phyloP scores from a whole-genome alignment of 495 filamentous ascomycete genomes.

The Penicillium argentinense region DNA sequence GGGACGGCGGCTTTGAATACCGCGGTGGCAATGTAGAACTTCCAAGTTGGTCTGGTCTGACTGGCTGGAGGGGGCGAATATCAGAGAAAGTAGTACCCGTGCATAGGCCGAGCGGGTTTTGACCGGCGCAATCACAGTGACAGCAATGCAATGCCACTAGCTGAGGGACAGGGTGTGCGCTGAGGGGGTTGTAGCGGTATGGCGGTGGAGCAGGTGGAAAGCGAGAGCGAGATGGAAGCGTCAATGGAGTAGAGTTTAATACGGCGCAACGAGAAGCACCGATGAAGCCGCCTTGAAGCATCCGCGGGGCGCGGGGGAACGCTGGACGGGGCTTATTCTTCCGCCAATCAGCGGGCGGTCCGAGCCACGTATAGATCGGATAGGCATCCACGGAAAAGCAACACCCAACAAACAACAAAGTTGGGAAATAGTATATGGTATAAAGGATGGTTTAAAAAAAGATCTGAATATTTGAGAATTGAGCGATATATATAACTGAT shows the following conservation, averaged over 20 bases:
- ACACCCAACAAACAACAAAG: too few species aligned
- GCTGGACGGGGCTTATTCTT: slow-evolving; percentile 31
- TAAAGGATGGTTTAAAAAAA: too few species aligned
- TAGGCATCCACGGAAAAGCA: too few species aligned
- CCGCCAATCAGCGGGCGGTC: slow-evolving; percentile 39
- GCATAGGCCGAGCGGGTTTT: slow-evolving; percentile 12
- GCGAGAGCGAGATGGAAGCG: not conserved
- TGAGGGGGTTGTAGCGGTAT: not conserved
- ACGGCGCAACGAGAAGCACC: slow-evolving; percentile 1
- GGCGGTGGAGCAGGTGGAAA: not conserved
- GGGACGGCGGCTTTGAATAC: too few species aligned
- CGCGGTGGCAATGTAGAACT: too few species aligned
- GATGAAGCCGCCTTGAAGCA: slow-evolving; percentile 10
- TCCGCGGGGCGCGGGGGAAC: slow-evolving; percentile 22
- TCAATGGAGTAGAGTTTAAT: slow-evolving; percentile 10
- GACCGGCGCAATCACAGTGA: not conserved
- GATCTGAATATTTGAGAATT: too few species aligned
- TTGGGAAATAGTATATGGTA: too few species aligned
- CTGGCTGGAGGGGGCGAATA: too few species aligned
- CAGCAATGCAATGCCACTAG: not conserved
- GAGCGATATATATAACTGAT: too few species aligned
- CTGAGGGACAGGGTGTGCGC: not conserved
- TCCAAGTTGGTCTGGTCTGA: too few species aligned
- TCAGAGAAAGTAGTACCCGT: not conserved
- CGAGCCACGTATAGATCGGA: too few species aligned